These are phyloP conservation scores for Solanum arcanum DNA, from an alignment of 257 asterid genomes.

Conservation along the genomic window DNA sequence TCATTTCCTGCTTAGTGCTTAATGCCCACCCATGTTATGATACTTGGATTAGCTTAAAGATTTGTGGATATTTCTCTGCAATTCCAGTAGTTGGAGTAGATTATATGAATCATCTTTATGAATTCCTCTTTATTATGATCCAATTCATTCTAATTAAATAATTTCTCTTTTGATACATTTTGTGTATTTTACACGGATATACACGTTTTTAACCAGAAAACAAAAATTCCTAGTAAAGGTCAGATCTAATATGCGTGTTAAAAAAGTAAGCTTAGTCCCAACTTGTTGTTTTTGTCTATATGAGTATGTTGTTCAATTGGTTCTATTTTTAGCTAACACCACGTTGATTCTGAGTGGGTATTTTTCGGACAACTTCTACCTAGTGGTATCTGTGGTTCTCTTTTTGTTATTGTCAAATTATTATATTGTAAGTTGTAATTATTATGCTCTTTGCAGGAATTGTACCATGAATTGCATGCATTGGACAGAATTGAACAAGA, in stretches of 20 bases:
- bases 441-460: slow-evolving; percentile 48
- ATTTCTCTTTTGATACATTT: background rate
- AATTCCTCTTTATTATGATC: background rate
- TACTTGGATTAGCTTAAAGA: background rate
- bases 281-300: background rate
- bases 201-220: background rate
- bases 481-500: slow-evolving; percentile 93
- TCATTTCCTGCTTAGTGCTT: background rate
- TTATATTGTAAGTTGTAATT: background rate
- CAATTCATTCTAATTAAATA: background rate
- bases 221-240: background rate
- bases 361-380: background rate
- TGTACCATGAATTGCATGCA: slow-evolving; percentile 95
- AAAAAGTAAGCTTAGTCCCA: background rate
- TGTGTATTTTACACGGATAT: background rate
- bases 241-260: background rate
- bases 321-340: background rate
- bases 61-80: background rate
- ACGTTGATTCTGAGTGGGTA: background rate
- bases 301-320: background rate
- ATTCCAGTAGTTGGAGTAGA: background rate
- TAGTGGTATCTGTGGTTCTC: background rate
- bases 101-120: background rate
- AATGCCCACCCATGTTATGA: background rate
- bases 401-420: background rate